Conservation (phyloP, 108 stramenopile genomes). For the Cyclotella baltica region DNA sequence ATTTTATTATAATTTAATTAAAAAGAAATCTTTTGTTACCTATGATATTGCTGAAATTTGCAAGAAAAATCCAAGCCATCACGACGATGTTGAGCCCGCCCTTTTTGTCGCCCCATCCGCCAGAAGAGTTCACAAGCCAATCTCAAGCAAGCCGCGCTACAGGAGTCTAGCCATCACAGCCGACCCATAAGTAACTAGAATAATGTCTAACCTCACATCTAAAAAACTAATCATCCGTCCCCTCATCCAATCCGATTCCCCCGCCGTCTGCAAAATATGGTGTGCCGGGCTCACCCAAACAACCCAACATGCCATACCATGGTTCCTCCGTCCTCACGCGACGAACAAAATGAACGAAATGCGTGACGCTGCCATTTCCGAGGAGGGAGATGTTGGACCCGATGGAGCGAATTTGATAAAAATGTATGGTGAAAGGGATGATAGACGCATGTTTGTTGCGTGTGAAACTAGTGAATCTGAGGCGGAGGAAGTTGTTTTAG, state of each 20-base stretch:
- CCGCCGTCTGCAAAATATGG: constrained; percentile 15
- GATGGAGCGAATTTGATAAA: constrained; percentile 8
- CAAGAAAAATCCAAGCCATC: no score
- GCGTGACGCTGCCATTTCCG: constrained; percentile 12
- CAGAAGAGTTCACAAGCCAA: no score
- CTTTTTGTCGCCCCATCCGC: no score
- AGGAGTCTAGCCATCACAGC: no score
- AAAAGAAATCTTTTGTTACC: no score
- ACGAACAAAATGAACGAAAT: constrained; percentile 9
- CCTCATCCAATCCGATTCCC: not conserved
- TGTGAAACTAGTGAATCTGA: constrained; percentile 4
- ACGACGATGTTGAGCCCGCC: no score
- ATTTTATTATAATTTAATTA: no score
- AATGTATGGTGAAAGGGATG: constrained; percentile 6
- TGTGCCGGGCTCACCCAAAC: constrained; percentile 5
- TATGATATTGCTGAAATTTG: no score
- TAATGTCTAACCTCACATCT: not conserved
- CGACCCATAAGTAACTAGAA: no score
- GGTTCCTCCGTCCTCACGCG: not conserved
- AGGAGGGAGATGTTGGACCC: constrained; percentile 15
- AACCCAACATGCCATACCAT: constrained; percentile 10
- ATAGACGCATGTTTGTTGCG: constrained; percentile 12
- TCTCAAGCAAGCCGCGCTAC: no score
- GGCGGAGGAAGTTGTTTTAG: constrained; percentile 1
- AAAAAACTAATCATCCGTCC: constrained; percentile 4